phyloP scores from a whole-genome alignment of 1,139 yeast species.

The Suhomyces maxii region DNA sequence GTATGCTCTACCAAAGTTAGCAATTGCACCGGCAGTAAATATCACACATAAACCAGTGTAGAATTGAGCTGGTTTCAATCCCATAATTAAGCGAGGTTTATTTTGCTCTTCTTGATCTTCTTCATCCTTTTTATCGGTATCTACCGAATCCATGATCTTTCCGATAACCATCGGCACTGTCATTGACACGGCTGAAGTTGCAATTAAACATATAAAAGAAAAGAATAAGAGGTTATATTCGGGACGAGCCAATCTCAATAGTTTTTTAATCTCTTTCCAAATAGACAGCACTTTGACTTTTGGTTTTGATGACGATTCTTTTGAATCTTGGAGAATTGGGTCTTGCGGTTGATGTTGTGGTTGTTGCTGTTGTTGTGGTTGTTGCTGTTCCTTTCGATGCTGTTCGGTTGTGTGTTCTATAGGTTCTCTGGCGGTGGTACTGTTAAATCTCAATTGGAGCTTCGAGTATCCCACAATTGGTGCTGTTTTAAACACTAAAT shows the following conservation, averaged over 20 bases:
- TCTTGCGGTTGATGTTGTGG: background rate
- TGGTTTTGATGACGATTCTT: background rate
- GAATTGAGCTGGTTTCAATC: conserved; percentile 35
- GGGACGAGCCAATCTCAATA: conserved; percentile 39
- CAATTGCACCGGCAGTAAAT: conserved; percentile 66
- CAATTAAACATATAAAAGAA: conserved; percentile 65
- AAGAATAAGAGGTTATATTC: conserved; percentile 32
- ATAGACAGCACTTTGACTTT: conserved; percentile 1
- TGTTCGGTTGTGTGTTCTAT: background rate
- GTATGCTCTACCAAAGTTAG: conserved; percentile 80
- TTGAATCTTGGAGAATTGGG: background rate
- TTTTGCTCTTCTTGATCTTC: background rate
- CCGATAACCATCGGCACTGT: conserved; percentile 83
- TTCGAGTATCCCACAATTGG: background rate
- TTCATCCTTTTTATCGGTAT: background rate
- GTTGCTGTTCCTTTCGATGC: background rate
- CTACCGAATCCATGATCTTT: conserved; percentile 48
- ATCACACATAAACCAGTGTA: conserved; percentile 43
- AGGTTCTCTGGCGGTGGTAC: background rate
- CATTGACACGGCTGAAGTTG: conserved; percentile 54
- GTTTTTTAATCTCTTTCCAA: conserved; percentile 10
- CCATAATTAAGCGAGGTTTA: conserved; percentile 24
- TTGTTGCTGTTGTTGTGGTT: too few species aligned
- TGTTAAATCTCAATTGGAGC: background rate
- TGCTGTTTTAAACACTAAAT: background rate